phyloP scores from a whole-genome alignment of 768 basidiomycete genomes.

The Porpolomopsis calyptriformis region DNA sequence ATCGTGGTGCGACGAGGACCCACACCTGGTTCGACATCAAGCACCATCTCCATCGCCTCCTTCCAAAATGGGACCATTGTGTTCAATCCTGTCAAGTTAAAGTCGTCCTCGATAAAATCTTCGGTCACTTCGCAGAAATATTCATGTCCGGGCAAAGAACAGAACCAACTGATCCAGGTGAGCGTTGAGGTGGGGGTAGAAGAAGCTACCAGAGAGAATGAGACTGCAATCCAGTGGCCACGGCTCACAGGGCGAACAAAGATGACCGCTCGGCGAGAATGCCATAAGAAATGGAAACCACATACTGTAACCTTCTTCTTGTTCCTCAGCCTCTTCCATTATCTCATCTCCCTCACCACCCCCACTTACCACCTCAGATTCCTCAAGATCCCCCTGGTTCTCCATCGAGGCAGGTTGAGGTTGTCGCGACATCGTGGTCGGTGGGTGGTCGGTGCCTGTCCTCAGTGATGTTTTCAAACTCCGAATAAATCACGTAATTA shows the following conservation, averaged over 20 bases:
- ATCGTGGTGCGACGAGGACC: conserved; percentile 13
- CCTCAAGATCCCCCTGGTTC: conserved; percentile 42
- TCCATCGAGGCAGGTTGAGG: conserved; percentile 29
- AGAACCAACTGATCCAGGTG: conserved; percentile 97
- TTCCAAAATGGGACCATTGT: conserved; percentile 99
- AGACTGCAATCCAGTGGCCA: too few species aligned
- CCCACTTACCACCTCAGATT: conserved; percentile 53
- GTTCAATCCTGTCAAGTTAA: conserved; percentile 95
- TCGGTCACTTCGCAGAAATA: conserved; percentile 98
- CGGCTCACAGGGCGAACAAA: too few species aligned
- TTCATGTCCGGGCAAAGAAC: conserved; percentile 88
- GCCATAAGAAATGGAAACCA: too few species aligned
- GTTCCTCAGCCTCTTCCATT: conserved; percentile 76
- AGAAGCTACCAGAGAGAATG: conserved; percentile 45
- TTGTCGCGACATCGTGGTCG: conserved; percentile 28
- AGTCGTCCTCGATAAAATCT: conserved; percentile 99
- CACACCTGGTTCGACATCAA: conserved; percentile 97
- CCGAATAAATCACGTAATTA: conserved; percentile 1
- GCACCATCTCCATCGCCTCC: conserved; percentile 99
- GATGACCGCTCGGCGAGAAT: too few species aligned
- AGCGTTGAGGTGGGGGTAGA: conserved; percentile 85
- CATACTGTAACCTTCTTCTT: conserved; percentile 74
- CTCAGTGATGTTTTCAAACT: conserved; percentile 11
- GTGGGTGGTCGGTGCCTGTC: conserved; percentile 17
- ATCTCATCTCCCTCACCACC: conserved; percentile 59